Evolutionary conservation across 306 rosid species (phyloP).

Genomic region (Elaeagnus macrophylla): DNA sequence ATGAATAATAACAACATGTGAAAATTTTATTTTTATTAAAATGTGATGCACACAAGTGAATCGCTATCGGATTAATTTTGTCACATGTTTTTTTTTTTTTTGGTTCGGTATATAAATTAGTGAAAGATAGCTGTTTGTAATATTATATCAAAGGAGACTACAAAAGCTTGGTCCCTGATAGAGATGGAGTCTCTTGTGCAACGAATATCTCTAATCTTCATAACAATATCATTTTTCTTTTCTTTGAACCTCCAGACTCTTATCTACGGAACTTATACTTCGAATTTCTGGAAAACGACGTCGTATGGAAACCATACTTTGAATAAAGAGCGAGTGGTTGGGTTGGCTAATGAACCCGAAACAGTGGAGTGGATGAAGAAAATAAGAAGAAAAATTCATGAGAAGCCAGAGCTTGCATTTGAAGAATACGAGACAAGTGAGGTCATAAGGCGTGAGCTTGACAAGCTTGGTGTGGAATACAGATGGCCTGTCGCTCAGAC

Average conservation of each 20-base stretch:
- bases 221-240: conserved; percentile 18
- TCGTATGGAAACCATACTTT: conserved; percentile 11
- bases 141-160: too few relatives aligned
- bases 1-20: too few relatives aligned
- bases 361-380: conserved; percentile 57
- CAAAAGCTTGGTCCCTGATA: too few relatives aligned
- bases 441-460: conserved; percentile 62
- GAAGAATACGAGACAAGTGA: conserved; percentile 67
- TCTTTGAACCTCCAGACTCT: conserved; percentile 24
- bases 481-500: conserved; percentile 79
- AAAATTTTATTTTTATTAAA: too few relatives aligned
- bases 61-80: too few relatives aligned
- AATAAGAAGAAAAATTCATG: conserved; percentile 68
- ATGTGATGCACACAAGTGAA: too few relatives aligned
- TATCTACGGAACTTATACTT: neutral
- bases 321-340: conserved; percentile 28
- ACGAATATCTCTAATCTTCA: too few relatives aligned
- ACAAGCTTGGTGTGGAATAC: conserved; percentile 44
- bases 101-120: too few relatives aligned
- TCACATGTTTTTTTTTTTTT: too few relatives aligned
- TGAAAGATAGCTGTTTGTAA: too few relatives aligned
- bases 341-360: conserved; percentile 40
- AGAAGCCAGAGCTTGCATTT: conserved; percentile 68
- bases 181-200: too few relatives aligned
- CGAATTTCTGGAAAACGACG: neutral